Evolutionary conservation across 1,139 yeast species (phyloP).

Genomic region (Hyphopichia wangnamkhiaoensis): DNA sequence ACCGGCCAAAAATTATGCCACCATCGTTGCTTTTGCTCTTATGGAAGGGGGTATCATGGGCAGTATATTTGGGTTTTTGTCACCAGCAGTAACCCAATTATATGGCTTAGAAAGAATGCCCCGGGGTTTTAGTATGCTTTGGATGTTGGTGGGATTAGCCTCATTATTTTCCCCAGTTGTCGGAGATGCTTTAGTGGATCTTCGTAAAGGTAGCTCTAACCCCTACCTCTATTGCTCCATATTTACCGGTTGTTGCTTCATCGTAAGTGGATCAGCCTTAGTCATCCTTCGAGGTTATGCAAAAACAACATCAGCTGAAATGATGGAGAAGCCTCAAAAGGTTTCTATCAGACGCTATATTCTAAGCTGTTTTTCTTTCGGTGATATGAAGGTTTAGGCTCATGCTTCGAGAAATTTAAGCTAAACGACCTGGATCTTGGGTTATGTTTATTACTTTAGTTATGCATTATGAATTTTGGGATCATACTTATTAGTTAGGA

Average conservation of each 20-base stretch:
- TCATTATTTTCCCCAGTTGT: slow-evolving; percentile 1
- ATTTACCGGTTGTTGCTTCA: slow-evolving; percentile 1
- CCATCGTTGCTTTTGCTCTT: slow-evolving; percentile 31
- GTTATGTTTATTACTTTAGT: too few species aligned
- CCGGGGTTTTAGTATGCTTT: neutral
- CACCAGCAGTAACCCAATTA: neutral
- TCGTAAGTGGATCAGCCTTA: slow-evolving; percentile 32
- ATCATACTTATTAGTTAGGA: too few species aligned
- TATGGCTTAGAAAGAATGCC: neutral
- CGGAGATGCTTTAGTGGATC: neutral
- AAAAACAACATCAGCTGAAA: too few species aligned
- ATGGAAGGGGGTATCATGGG: slow-evolving; percentile 27
- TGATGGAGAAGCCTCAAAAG: too few species aligned
- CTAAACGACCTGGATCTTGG: too few species aligned
- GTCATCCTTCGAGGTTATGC: slow-evolving; percentile 47
- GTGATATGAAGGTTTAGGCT: too few species aligned
- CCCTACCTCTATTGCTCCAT: neutral
- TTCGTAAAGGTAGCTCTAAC: neutral
- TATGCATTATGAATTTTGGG: too few species aligned
- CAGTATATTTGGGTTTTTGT: slow-evolving; percentile 12
- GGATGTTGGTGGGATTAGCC: neutral
- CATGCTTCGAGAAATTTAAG: too few species aligned
- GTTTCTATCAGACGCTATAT: too few species aligned
- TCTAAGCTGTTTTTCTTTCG: too few species aligned
- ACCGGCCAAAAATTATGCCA: slow-evolving; percentile 55